phyloP scores from a whole-genome alignment of 176 grass and related monocot genomes.

The Eleusine coracana region DNA sequence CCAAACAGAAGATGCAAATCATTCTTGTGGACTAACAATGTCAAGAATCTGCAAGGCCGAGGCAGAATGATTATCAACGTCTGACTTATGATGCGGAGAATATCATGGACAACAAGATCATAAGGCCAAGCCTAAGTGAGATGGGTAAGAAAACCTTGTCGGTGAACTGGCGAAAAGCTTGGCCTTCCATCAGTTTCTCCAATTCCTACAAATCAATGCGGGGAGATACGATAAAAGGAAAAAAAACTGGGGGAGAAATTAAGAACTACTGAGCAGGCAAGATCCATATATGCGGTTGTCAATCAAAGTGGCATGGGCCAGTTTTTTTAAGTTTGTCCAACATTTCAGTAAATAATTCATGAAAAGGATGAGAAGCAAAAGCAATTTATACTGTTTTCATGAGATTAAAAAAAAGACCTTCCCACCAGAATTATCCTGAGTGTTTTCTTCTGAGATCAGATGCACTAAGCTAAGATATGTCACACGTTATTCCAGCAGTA shows the following conservation, averaged over 20 bases:
- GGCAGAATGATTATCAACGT: background rate
- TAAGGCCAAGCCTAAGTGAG: background rate
- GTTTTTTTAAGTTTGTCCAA: background rate
- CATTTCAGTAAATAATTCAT: constrained; percentile 3
- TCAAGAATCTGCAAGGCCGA: constrained; percentile 68
- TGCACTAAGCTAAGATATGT: constrained; percentile 11
- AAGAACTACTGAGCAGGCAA: background rate
- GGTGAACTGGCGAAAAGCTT: constrained; percentile 59
- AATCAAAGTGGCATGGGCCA: background rate
- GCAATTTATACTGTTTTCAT: background rate
- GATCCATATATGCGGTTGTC: background rate
- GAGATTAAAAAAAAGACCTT: background rate
- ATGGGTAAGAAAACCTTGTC: constrained; percentile 58
- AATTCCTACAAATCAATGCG: constrained; percentile 56
- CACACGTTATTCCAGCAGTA: background rate
- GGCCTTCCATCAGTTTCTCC: constrained; percentile 60
- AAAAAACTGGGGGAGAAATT: background rate
- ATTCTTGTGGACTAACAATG: constrained; percentile 57
- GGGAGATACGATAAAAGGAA: background rate
- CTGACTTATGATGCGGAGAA: background rate
- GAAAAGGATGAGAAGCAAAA: constrained; percentile 24
- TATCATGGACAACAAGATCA: background rate
- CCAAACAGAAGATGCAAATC: constrained; percentile 13
- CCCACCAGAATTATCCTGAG: background rate
- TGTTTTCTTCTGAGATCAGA: background rate